Percentiles rank a stretch among this genome's conserved stretches.
Evolutionary conservation across 495 filamentous ascomycete genomes (phyloP).

Genomic region (Xylaria nigripes): DNA sequence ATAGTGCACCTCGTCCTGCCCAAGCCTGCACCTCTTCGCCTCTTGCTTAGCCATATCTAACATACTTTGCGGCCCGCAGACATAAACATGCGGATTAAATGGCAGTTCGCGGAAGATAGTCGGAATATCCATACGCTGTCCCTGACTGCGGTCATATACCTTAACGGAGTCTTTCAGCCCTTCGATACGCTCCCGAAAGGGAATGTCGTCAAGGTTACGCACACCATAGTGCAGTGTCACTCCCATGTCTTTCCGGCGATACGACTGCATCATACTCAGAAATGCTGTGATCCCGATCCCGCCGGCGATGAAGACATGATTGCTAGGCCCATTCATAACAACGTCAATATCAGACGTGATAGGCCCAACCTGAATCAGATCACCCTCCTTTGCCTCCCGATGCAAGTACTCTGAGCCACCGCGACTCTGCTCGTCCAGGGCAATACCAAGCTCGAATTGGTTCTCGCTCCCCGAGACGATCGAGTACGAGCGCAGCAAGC

Average conservation of each 20-base stretch:
- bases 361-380: slow-evolving; percentile 42
- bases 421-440: slow-evolving; percentile 35
- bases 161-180: slow-evolving; percentile 25
- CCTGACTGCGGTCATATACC: slow-evolving; percentile 41
- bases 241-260: slow-evolving; percentile 36
- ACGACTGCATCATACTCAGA: slow-evolving; percentile 26
- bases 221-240: slow-evolving; percentile 42
- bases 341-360: slow-evolving; percentile 31
- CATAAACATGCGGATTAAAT: slow-evolving; percentile 46
- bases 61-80: slow-evolving; percentile 46
- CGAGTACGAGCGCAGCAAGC: slow-evolving; percentile 38
- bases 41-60: slow-evolving; percentile 37
- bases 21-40: slow-evolving; percentile 30
- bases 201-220: slow-evolving; percentile 33
- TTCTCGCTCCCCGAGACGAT: slow-evolving; percentile 36
- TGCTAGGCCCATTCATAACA: slow-evolving; percentile 26
- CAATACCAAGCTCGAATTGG: slow-evolving; percentile 39
- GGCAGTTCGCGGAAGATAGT: slow-evolving; percentile 29
- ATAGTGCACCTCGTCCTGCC: slow-evolving; percentile 43
- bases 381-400: slow-evolving; percentile 23
- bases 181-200: slow-evolving; percentile 36
- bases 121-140: slow-evolving; percentile 40
- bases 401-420: slow-evolving; percentile 44
- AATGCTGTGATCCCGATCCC: slow-evolving; percentile 50
- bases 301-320: slow-evolving; percentile 45